Percentiles rank a stretch among this genome's conserved stretches.
phyloP scores from a whole-genome alignment of 164 flowering plant genomes.

The Vitis amurensis region DNA sequence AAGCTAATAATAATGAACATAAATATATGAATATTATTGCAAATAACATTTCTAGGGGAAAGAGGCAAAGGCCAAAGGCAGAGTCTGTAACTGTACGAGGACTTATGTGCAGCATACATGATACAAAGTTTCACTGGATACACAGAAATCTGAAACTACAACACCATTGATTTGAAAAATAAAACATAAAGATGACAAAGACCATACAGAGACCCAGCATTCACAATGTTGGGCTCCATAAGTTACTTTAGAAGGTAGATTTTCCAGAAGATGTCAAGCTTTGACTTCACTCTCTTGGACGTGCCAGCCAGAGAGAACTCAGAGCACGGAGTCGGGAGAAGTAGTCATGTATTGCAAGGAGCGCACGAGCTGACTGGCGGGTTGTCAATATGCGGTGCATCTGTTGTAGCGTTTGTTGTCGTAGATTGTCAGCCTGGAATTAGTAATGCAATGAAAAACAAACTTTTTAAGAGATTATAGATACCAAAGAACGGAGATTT shows the following conservation, averaged over 20 bases:
- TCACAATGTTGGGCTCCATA: neutral
- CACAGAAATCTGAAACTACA: conserved; percentile 9
- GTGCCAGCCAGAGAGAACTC: conserved; percentile 50
- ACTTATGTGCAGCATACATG: neutral
- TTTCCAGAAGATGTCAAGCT: too few species aligned
- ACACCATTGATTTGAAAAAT: neutral
- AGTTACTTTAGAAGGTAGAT: too few species aligned
- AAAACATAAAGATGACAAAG: neutral
- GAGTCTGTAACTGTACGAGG: neutral
- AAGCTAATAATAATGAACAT: neutral
- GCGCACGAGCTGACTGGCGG: conserved; percentile 47
- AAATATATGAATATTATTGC: neutral
- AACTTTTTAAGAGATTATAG: neutral
- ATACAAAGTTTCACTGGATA: conserved; percentile 1
- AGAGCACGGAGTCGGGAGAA: conserved; percentile 46
- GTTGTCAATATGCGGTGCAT: conserved; percentile 42
- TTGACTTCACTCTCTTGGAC: conserved; percentile 34
- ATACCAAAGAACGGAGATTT: neutral
- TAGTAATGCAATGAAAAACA: neutral
- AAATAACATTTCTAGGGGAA: neutral
- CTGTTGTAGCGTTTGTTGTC: conserved; percentile 46
- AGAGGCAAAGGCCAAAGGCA: neutral
- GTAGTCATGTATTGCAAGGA: conserved; percentile 41
- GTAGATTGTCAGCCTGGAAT: conserved; percentile 44
- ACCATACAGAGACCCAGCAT: neutral